Base-by-base conservation (phyloP, 768 basidiomycete species). In the Kwoniella botswanensis region DNA sequence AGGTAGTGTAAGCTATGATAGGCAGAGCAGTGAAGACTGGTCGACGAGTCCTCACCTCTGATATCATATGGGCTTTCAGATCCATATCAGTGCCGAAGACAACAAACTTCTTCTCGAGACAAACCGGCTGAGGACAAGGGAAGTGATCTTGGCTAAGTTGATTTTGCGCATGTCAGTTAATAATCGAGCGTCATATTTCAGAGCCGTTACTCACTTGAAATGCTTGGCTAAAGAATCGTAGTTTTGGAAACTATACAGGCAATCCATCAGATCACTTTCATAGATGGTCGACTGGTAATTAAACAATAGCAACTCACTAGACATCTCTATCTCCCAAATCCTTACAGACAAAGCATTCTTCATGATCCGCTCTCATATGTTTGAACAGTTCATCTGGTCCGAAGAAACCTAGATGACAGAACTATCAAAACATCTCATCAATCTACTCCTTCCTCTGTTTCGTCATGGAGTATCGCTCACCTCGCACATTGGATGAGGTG, bases 261-360 rank as follows among this genome's bases (percentile, higher is more conserved):
- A 46, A n/a, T 15, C 43, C 50, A 54, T 21, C 3, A 69, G 54
- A 50, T 5, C 56, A 71, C 44, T 18, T 17, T 53, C 21, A 4
- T 63, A 63, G 22, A 11, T 15, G 12, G 18, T 10, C 21, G 12
- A 62, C 29, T 22, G 21, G n/a, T n/a, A 29, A 42, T 11, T 11
- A 4, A 21, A 21, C 1, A 29, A 43, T 44, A 5, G 22, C 21
- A 12, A 88, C 93, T 79, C 77, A 97, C 93, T 97, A 94, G 84
- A 94, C 89, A 82, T 94, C 89, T 73, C 88, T 86, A 52, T 92
- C 76, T 7, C 91, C 93, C 67, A 90, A 88, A 35, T 91, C 87
- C 80, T 93, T 93, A 83, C 97, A 99, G 15, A 99, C 83, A 75
- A 97, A 97, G 82, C 96, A 98, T 78, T 98, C 95, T 83, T 99